A percentile compares a stretch with the other conserved stretches of the same genome.
Evolutionary conservation across 371 early-diverging fungal species (phyloP).

Genomic region (Mortierella sp.): DNA sequence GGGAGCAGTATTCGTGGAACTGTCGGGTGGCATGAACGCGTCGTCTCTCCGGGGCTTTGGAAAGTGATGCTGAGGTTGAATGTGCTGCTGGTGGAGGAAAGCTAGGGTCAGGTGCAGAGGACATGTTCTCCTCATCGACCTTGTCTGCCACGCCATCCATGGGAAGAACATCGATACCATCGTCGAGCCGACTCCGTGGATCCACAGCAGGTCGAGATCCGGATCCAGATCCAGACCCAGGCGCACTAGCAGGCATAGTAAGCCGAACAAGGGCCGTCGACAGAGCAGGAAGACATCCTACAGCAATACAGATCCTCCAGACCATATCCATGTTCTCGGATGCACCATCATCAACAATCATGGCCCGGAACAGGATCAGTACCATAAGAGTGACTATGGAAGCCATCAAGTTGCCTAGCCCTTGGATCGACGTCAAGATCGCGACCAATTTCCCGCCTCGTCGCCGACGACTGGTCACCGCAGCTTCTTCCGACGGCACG

Average conservation of each 20-base stretch:
- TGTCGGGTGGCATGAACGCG: conserved; percentile 24
- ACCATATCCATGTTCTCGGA: conserved; percentile 64
- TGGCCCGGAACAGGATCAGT: conserved; percentile 62
- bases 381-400: conserved; percentile 65
- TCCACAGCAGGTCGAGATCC: conserved; percentile 68
- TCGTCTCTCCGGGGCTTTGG: neutral
- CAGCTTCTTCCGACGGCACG: conserved; percentile 76
- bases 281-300: conserved; percentile 73
- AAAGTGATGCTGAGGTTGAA: neutral
- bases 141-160: neutral
- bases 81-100: neutral
- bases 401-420: conserved; percentile 73
- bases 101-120: neutral
- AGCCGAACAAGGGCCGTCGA: conserved; percentile 73
- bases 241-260: conserved; percentile 61
- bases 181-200: conserved; percentile 61
- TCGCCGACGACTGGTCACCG: conserved; percentile 56
- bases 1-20: conserved; percentile 63
- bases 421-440: conserved; percentile 79
- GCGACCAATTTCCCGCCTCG: conserved; percentile 68
- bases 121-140: neutral
- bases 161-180: neutral
- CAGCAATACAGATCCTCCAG: conserved; percentile 77
- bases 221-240: conserved; percentile 62
- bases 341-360: conserved; percentile 60